Conservation (phyloP, 345 rosid species). For the Psidium guajava region DNA sequence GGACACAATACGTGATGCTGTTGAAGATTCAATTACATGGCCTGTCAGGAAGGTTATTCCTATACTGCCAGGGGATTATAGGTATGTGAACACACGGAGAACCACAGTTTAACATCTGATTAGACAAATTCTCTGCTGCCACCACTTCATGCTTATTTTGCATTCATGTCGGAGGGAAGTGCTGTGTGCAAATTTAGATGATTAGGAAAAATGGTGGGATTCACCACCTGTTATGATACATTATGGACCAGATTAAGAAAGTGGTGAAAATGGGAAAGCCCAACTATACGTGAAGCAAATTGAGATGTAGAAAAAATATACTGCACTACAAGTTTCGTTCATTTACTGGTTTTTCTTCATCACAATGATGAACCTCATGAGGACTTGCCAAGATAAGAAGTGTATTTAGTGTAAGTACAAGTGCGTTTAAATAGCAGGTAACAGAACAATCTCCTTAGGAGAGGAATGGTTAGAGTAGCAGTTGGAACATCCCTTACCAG, state of each 20-base stretch:
- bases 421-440: neutral
- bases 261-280: neutral
- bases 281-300: neutral
- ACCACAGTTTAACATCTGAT: neutral
- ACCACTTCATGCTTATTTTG: neutral
- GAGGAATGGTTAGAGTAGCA: neutral
- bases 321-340: neutral
- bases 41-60: constrained; percentile 96
- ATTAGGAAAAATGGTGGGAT: neutral
- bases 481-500: neutral
- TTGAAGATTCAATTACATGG: constrained; percentile 97
- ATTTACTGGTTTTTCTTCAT: neutral
- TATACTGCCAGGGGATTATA: constrained; percentile 94
- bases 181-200: neutral
- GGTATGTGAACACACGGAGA: constrained; percentile 26
- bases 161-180: neutral
- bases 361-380: neutral
- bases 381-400: neutral
- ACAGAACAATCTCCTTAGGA: neutral
- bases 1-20: constrained; percentile 85
- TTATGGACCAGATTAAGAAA: neutral
- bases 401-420: neutral
- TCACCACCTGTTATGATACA: neutral
- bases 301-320: neutral
- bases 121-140: neutral